Base-by-base conservation (phyloP, 176 grass and related monocot genomes). In the Triticum monococcum region DNA sequence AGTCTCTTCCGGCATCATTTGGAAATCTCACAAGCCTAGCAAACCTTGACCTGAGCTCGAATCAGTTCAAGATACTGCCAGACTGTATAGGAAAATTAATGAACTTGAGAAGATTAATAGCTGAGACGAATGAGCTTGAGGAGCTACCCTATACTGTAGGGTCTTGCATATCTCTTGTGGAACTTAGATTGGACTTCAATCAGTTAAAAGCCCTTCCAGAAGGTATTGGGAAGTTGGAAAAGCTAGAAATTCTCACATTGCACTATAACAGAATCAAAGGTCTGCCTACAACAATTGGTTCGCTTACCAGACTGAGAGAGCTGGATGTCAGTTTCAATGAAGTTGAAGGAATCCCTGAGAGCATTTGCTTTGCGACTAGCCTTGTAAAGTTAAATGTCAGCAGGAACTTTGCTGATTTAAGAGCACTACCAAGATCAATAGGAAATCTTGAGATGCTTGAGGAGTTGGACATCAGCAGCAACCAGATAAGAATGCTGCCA, bases 361-460 rank as follows among this genome's bases (percentile, higher is more conserved):
- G 73, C 48, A 84, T 98, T 85, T 92, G 93, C 79, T 91, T 95
- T 62, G 97, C 89, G 9, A 89, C 94, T 26, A 96, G 50, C 57
- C 90, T 98, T 60, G 90, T 96, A 72, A 98, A 93, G 84, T 77
- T 98, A 62, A 87, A 98, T 82, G 90, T 91, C 25, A 89, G 91
- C 59, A 96, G 86, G 75, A 99, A 99, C 65, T 99, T 99, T 69
- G 94, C 97, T 0, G 97, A 99, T 72, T 93, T 99, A 84, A 93
- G 80, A 54, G 40, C 83, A 48, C 85, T 99, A 9, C 97, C 97
- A 75, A 85, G 77, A 81, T 96, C 97, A 61, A 94, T 99, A 75
- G 97, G 94, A 43, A 91, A 99, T 88, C 92, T 99, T 83, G 97
- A 99, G 77, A 91, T 99, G 85, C 88, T 99, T 48, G 94, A 99